Evolutionary conservation across 352 stramenopile species (phyloP).

Genomic region (Proteromonas lacertae): DNA sequence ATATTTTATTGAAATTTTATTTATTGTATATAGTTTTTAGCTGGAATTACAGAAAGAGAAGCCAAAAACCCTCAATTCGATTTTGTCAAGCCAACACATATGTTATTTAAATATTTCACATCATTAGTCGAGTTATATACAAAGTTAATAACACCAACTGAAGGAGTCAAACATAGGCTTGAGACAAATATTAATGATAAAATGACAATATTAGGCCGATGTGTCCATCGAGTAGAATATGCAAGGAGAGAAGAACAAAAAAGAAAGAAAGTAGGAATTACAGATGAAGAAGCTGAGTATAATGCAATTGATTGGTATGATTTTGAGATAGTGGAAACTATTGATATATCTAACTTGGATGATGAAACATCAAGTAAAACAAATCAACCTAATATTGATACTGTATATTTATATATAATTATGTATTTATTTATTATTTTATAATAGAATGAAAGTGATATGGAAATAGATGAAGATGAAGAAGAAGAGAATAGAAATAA

Average conservation of each 20-base stretch:
- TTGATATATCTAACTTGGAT: too few relatives aligned
- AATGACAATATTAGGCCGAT: not conserved
- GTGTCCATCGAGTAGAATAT: not conserved
- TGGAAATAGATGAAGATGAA: too few relatives aligned
- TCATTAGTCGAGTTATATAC: constrained; percentile 79
- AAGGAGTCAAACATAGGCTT: constrained; percentile 1
- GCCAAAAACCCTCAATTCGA: constrained; percentile 69
- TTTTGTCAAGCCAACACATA: constrained; percentile 83
- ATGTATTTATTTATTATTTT: too few relatives aligned
- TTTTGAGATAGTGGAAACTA: constrained; percentile 94
- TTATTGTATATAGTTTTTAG: constrained; percentile 54
- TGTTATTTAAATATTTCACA: constrained; percentile 89
- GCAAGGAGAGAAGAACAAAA: constrained; percentile 4
- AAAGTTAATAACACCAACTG: constrained; percentile 28
- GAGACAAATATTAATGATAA: not conserved
- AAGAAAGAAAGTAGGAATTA: constrained; percentile 9
- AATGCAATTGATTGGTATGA: constrained; percentile 84
- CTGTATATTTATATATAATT: too few relatives aligned
- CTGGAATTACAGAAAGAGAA: constrained; percentile 56
- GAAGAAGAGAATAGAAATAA: too few relatives aligned
- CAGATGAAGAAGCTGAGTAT: constrained; percentile 10
- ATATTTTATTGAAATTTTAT: not conserved
- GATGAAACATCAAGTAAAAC: too few relatives aligned
- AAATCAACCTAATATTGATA: too few relatives aligned
- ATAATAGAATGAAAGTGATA: too few relatives aligned